These are phyloP conservation scores for Cutaneotrichosporon cyanovorans DNA, from an alignment of 1,284 basidiomycete genomes.

Conservation along the genomic window DNA sequence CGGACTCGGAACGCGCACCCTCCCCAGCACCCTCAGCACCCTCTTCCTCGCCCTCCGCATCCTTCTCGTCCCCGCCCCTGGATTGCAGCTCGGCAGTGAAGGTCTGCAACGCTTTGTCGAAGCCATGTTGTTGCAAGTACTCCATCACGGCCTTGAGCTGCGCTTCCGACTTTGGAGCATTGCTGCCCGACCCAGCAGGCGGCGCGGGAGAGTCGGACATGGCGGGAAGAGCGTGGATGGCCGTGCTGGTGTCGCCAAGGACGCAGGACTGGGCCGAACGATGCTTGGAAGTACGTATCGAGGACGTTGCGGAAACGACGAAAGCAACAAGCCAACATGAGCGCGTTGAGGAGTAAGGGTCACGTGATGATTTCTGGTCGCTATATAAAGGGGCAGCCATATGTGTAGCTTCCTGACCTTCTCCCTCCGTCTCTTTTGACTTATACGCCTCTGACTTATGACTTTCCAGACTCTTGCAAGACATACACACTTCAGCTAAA, in stretches of 20 bases:
- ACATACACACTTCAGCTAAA: too few relatives aligned
- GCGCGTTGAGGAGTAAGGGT: neutral
- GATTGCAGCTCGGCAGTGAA: constrained; percentile 60
- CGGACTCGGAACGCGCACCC: constrained; percentile 36
- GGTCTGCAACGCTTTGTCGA: constrained; percentile 65
- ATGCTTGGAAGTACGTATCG: neutral
- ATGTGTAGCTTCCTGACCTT: neutral
- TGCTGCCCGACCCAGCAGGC: constrained; percentile 21
- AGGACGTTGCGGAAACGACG: neutral
- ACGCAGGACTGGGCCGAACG: neutral
- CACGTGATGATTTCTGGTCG: constrained; percentile 1
- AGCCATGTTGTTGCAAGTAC: constrained; percentile 75
- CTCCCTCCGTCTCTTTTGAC: too few relatives aligned
- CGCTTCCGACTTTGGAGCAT: constrained; percentile 21
- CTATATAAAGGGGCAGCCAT: neutral
- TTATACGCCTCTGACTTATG: neutral
- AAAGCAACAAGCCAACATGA: too few relatives aligned
- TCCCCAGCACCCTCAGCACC: constrained; percentile 21
- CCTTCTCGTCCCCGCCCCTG: constrained; percentile 51
- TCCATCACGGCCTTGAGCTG: constrained; percentile 60
- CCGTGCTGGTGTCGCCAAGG: neutral
- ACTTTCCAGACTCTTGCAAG: too few relatives aligned
- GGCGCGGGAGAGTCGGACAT: constrained; percentile 31
- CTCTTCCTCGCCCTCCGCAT: constrained; percentile 35
- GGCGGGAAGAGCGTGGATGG: constrained; percentile 9